Evolutionary conservation across 305 asterid species (phyloP).

Genomic region (Lippia alba): DNA sequence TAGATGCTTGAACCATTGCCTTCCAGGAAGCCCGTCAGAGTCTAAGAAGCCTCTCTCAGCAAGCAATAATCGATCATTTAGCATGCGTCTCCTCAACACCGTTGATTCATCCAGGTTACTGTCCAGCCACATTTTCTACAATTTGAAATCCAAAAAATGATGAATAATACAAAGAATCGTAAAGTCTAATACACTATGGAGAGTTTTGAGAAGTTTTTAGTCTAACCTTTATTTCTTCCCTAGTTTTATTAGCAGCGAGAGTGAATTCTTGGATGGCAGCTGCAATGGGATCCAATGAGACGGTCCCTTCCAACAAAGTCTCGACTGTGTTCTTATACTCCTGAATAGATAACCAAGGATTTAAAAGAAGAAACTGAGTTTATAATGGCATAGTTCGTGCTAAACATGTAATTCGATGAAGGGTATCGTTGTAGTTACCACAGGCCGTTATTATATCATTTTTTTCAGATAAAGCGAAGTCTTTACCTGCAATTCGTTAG

Average conservation of each 20-base stretch:
- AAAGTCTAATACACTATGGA: not conserved
- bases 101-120: slow-evolving; percentile 39
- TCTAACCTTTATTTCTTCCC: slow-evolving; percentile 69
- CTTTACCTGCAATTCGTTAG: slow-evolving; percentile 71
- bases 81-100: slow-evolving; percentile 53
- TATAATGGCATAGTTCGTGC: not conserved
- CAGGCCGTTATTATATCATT: not conserved
- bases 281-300: slow-evolving; percentile 62
- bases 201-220: not conserved
- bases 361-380: not conserved
- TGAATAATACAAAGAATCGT: not conserved
- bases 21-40: slow-evolving; percentile 69
- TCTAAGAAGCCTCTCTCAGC: slow-evolving; percentile 92
- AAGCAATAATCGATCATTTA: slow-evolving; percentile 79
- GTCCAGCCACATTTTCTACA: slow-evolving; percentile 58
- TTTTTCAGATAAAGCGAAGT: not conserved
- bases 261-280: slow-evolving; percentile 69
- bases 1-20: slow-evolving; percentile 87
- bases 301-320: slow-evolving; percentile 52
- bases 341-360: slow-evolving; percentile 41
- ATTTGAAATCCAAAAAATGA: not conserved
- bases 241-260: slow-evolving; percentile 55
- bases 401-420: not conserved
- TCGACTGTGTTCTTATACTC: slow-evolving; percentile 53
- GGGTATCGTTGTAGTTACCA: not conserved